Evolutionary conservation across 2,329 filamentous ascomycete genomes (phyloP).

Genomic region (Coccinonectria pachysandricola): DNA sequence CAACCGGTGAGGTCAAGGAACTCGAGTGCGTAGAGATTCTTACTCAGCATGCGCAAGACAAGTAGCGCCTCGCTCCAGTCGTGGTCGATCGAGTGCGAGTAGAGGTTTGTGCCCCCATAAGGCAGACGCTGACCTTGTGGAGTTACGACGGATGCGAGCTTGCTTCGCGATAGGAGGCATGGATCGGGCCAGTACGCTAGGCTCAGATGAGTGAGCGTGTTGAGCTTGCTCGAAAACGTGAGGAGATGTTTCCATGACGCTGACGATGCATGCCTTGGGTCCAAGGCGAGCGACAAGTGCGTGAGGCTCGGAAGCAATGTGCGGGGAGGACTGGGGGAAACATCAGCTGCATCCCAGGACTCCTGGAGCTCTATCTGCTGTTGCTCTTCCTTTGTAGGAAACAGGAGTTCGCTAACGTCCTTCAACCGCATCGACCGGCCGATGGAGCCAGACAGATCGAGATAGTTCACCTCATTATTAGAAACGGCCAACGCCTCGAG

Average conservation of each 20-base stretch:
- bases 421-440: conserved; percentile 41
- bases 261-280: conserved; percentile 21
- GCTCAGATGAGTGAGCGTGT: conserved; percentile 48
- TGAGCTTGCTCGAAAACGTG: conserved; percentile 39
- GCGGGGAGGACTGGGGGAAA: conserved; percentile 21
- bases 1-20: conserved; percentile 54
- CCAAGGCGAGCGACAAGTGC: conserved; percentile 47
- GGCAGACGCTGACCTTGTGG: conserved; percentile 33
- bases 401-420: conserved; percentile 42
- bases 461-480: conserved; percentile 31
- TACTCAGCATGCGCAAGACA: conserved; percentile 44
- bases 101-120: conserved; percentile 45
- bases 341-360: conserved; percentile 40
- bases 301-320: conserved; percentile 46
- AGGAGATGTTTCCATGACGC: conserved; percentile 52
- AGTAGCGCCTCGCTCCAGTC: conserved; percentile 51
- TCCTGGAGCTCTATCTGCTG: conserved; percentile 30
- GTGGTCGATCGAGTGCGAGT: conserved; percentile 46
- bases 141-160: conserved; percentile 35
- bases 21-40: conserved; percentile 45
- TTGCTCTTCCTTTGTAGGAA: conserved; percentile 22
- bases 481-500: conserved; percentile 13
- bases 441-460: conserved; percentile 45
- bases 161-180: conserved; percentile 44
- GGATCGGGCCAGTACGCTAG: conserved; percentile 54